These are phyloP conservation scores for Pythium phragmiticola DNA, from an alignment of 352 stramenopile species.

Conservation along the genomic window DNA sequence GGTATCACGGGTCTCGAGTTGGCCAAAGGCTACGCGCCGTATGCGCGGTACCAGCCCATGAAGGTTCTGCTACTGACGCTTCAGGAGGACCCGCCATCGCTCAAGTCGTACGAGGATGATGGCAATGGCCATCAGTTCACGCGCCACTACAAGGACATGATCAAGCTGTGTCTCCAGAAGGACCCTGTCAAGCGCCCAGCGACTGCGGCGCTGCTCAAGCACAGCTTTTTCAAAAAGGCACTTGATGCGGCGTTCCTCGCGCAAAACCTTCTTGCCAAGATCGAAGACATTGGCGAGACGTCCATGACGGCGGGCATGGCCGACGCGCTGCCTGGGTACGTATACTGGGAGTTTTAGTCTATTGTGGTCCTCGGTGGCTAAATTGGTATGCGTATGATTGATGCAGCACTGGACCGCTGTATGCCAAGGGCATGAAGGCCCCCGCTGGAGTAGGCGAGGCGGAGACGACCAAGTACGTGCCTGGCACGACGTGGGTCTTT, in stretches of 20 bases:
- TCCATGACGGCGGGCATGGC: conserved; percentile 84
- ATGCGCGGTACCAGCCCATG: conserved; percentile 98
- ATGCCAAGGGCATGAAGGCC: conserved; percentile 77
- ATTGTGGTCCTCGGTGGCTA: too few species aligned
- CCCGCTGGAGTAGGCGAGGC: conserved; percentile 52
- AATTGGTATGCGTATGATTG: not conserved
- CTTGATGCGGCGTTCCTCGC: conserved; percentile 67
- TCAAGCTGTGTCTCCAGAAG: conserved; percentile 89
- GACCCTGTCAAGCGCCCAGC: conserved; percentile 82
- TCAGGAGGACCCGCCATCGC: conserved; percentile 94
- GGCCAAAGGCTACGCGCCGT: conserved; percentile 98
- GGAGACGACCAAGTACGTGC: conserved; percentile 82
- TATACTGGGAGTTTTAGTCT: not conserved
- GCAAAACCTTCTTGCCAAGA: conserved; percentile 60
- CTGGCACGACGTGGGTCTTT: conserved; percentile 88
- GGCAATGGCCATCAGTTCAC: conserved; percentile 80
- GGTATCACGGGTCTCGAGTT: conserved; percentile 99
- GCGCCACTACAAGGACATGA: conserved; percentile 87
- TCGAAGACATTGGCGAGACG: conserved; percentile 88
- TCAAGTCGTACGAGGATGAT: conserved; percentile 89
- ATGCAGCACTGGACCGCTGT: conserved; percentile 70
- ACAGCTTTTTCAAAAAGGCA: conserved; percentile 90
- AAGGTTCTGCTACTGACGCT: conserved; percentile 97
- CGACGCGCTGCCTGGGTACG: conserved; percentile 73
- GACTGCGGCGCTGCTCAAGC: conserved; percentile 80